Base-by-base conservation (phyloP, 306 rosid genomes). In the Vicia faba region DNA sequence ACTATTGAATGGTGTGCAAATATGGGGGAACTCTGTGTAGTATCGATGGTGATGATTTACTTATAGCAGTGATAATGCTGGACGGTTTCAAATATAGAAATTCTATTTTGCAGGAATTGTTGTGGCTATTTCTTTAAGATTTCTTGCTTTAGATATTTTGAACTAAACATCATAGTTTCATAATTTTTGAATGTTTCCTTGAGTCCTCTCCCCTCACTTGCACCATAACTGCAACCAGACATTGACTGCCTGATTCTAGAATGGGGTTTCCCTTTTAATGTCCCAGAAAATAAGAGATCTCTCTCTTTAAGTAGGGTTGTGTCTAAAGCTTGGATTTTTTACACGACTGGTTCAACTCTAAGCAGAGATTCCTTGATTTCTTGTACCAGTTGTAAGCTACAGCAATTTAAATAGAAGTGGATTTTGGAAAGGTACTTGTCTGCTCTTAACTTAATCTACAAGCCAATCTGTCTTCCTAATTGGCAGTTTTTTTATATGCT, bases 351-450 rank as follows among this genome's bases (percentile, higher is more conserved):
- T 72, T 49, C 54, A 38, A 50, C 54, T 63, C 40, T 51, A 6
- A 14, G 54, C 28, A n/a, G 48, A 62, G 41, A 14, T 62, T 72
- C 51, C 35, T 31, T 33, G 48, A 12, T 72, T 36, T 15, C 33
- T 62, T 26, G 31, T 50, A 50, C 33, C 64, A 26, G 33, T 39
- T 50, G 28, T 29, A 48, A 36, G 53, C 12, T 8, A n/a, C 13
- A 3, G 5, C 15, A 50, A 48, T 20, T 61, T 36, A 18, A 23
- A 11, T 23, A 50, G 62, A 59, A 23, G 0, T 48, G 35, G 45
- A 6, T 72, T 39, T 38, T 50, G 41, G 31, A 19, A 36, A 61
- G 76, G 69, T 60, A 15, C 25, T 71, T 36, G 38, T 60, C 9
- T 51, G 11, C 15, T 20, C 10, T 61, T 9, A 36, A 35, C 50